Conservation (phyloP, 208 protist species). For the Wallacemonas sp. region DNA sequence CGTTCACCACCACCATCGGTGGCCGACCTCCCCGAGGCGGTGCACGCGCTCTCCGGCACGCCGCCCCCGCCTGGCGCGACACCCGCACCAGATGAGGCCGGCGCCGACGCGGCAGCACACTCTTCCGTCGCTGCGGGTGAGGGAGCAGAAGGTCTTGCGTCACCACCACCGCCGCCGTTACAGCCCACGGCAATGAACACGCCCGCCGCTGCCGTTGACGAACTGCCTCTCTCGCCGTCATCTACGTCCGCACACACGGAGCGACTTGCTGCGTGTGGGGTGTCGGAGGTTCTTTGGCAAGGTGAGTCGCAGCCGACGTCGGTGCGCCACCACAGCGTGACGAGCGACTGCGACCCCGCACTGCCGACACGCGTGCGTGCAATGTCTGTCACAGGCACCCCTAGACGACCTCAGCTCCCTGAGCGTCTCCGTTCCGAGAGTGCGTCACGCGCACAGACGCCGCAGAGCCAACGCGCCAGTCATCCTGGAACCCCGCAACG, state of each 20-base stretch:
- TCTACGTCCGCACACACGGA: neutral
- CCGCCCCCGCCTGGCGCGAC: neutral
- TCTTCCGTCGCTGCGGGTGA: no score
- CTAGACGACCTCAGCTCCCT: neutral
- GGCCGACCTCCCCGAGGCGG: neutral
- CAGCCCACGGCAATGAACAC: no score
- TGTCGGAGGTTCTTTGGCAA: conserved; percentile 1
- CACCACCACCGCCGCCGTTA: neutral
- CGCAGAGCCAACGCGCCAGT: neutral
- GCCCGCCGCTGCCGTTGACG: no score
- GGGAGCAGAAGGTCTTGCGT: no score
- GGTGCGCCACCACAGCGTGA: neutral
- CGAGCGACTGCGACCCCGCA: neutral
- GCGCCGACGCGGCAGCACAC: no score
- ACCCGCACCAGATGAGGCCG: no score
- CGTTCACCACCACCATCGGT: neutral
- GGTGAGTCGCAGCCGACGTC: neutral
- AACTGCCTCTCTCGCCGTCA: no score
- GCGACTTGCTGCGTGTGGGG: neutral
- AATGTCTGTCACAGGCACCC: neutral
- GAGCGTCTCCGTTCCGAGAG: neutral
- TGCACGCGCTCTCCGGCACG: neutral
- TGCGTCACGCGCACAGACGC: neutral
- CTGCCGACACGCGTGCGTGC: neutral
- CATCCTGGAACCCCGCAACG: neutral